These are phyloP conservation scores for Calonectria naviculata DNA, from an alignment of 2,329 filamentous ascomycete genomes.

Conservation along the genomic window DNA sequence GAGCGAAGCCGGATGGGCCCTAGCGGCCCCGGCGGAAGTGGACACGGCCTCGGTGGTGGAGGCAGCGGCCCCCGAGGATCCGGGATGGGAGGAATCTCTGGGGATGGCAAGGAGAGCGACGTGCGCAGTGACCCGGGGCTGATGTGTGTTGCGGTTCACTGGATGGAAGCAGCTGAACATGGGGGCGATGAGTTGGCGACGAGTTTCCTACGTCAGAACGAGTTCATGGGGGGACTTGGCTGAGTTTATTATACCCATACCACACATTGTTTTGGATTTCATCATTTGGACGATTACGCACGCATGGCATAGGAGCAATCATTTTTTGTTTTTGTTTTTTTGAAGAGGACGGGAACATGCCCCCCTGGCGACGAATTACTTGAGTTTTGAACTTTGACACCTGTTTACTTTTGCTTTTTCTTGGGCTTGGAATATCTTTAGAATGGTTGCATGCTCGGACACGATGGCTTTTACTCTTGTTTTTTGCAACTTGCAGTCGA, in stretches of 20 bases:
- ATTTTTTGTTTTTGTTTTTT: too few relatives aligned
- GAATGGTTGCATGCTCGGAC: constrained; percentile 7
- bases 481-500: constrained; percentile 4
- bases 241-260: constrained; percentile 43
- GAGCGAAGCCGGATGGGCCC: constrained; percentile 40
- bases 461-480: constrained; percentile 4
- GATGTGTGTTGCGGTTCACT: constrained; percentile 96
- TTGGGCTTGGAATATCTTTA: constrained; percentile 22
- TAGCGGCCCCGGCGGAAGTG: constrained; percentile 32
- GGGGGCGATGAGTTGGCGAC: constrained; percentile 90
- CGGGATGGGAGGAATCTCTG: constrained; percentile 35
- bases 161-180: constrained; percentile 90
- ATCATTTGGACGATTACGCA: constrained; percentile 22
- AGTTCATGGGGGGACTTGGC: constrained; percentile 48
- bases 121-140: constrained; percentile 82
- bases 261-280: constrained; percentile 27
- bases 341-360: constrained; percentile 6
- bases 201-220: constrained; percentile 80
- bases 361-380: constrained; percentile 5
- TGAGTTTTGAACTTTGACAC: constrained; percentile 1
- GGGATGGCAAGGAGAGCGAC: constrained; percentile 53
- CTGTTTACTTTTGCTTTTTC: constrained; percentile 13
- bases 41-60: constrained; percentile 37
- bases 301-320: constrained; percentile 17
- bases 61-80: constrained; percentile 34